phyloP scores from a whole-genome alignment of 768 basidiomycete species.

The Pisolithus microcarpus region DNA sequence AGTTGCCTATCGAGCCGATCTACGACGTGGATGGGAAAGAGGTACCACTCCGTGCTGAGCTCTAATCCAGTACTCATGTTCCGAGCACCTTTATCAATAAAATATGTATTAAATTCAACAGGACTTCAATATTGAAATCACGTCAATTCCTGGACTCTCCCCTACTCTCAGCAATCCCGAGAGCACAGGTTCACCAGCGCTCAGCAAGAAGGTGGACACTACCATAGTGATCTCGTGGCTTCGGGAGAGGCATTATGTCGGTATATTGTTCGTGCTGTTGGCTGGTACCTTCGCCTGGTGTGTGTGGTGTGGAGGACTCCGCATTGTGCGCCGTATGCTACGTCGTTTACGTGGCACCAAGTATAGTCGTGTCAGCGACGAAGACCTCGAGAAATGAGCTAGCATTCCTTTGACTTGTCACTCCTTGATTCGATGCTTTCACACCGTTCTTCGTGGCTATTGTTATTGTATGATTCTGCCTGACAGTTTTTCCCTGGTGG shows the following conservation, averaged over 20 bases:
- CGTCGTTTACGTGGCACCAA: constrained; percentile 27
- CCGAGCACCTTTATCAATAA: constrained; percentile 45
- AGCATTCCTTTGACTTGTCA: background rate
- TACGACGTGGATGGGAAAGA: constrained; percentile 66
- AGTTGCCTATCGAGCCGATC: constrained; percentile 50
- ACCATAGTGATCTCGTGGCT: background rate
- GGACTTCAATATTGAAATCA: constrained; percentile 28
- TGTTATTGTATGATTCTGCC: too few species aligned
- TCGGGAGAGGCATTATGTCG: constrained; percentile 14
- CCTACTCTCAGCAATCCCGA: constrained; percentile 4
- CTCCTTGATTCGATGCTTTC: too few species aligned
- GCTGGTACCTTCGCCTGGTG: constrained; percentile 39
- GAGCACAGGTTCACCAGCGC: background rate
- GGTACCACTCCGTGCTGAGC: constrained; percentile 94
- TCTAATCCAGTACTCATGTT: constrained; percentile 49
- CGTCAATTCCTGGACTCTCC: constrained; percentile 1
- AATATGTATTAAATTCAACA: constrained; percentile 43
- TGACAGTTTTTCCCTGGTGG: too few species aligned
- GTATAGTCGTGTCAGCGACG: constrained; percentile 43
- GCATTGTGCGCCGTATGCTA: constrained; percentile 34
- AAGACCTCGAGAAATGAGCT: constrained; percentile 46
- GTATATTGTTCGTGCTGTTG: constrained; percentile 33
- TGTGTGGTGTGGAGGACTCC: constrained; percentile 43
- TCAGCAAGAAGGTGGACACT: constrained; percentile 8
- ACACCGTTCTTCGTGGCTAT: too few species aligned